Percentiles rank a stretch among this genome's conserved stretches.
These are phyloP conservation scores for Linum lewisii DNA, from an alignment of 345 rosid genomes.

Conservation along the genomic window DNA sequence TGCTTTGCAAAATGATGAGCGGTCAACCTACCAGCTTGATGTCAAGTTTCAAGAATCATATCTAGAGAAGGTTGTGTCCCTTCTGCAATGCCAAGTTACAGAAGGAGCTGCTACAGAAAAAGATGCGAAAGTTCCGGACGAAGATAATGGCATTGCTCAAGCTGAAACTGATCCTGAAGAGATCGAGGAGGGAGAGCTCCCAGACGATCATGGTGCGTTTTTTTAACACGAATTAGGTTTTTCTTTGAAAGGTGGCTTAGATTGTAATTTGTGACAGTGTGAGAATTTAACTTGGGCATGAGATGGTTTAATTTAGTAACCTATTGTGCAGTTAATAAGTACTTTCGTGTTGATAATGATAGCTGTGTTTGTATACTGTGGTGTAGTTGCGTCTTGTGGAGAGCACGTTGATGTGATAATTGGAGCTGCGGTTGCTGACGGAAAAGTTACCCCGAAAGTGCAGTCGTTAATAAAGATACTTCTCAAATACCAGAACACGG, in stretches of 20 bases:
- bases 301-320: background rate
- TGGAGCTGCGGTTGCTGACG: slow-evolving; percentile 99
- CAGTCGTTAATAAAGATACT: slow-evolving; percentile 82
- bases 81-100: slow-evolving; percentile 72
- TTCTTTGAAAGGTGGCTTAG: background rate
- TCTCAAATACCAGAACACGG: slow-evolving; percentile 72
- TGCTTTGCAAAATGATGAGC: slow-evolving; percentile 88
- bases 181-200: slow-evolving; percentile 98
- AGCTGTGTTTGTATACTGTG: slow-evolving; percentile 13
- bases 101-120: slow-evolving; percentile 82
- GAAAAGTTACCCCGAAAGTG: slow-evolving; percentile 97
- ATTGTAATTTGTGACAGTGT: background rate
- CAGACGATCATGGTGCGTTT: slow-evolving; percentile 71
- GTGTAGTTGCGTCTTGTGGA: slow-evolving; percentile 85
- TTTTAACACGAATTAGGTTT: background rate
- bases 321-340: background rate
- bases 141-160: slow-evolving; percentile 26
- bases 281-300: background rate
- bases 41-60: slow-evolving; percentile 92
- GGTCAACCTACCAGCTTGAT: slow-evolving; percentile 87
- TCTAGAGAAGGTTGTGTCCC: slow-evolving; percentile 62
- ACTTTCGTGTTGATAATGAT: background rate
- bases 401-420: slow-evolving; percentile 90
- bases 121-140: slow-evolving; percentile 31
- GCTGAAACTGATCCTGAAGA: slow-evolving; percentile 40